Evolutionary conservation across 345 rosid genomes (phyloP).

Genomic region (Crucihimalaya himalaica): DNA sequence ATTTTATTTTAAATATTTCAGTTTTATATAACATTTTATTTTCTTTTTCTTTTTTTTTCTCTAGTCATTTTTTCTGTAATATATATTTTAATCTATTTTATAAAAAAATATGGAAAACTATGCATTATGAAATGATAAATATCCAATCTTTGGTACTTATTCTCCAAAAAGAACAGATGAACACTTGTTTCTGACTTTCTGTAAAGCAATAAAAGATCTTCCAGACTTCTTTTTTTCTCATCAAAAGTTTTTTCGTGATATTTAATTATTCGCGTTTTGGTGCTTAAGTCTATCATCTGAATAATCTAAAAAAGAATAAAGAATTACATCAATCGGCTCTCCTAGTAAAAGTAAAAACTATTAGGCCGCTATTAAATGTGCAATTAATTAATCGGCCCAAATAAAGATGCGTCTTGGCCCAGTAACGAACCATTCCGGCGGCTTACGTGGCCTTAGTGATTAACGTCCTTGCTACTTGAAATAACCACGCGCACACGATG

Average conservation of each 20-base stretch:
- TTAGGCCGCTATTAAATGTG: neutral
- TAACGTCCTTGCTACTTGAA: neutral
- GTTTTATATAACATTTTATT: no score
- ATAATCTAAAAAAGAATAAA: neutral
- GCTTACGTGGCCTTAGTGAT: neutral
- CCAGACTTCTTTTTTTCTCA: neutral
- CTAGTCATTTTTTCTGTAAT: no score
- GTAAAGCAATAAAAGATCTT: constrained; percentile 13
- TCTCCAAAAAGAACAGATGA: constrained; percentile 12
- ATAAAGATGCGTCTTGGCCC: neutral
- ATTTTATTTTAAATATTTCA: no score
- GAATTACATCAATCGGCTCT: neutral
- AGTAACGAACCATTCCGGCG: neutral
- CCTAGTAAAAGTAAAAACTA: neutral
- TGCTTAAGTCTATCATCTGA: neutral
- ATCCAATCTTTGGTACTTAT: constrained; percentile 20
- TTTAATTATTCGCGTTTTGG: neutral
- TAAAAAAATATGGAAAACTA: neutral
- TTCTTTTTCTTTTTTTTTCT: no score
- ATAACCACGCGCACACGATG: neutral
- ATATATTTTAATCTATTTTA: neutral
- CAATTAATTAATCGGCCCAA: constrained; percentile 28
- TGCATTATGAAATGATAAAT: neutral
- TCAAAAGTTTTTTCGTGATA: neutral
- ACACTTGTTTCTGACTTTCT: constrained; percentile 31